Percentiles rank a stretch among this genome's conserved stretches.
Conservation (phyloP, 176 grass and related monocot genomes). For the Musa acuminata region DNA sequence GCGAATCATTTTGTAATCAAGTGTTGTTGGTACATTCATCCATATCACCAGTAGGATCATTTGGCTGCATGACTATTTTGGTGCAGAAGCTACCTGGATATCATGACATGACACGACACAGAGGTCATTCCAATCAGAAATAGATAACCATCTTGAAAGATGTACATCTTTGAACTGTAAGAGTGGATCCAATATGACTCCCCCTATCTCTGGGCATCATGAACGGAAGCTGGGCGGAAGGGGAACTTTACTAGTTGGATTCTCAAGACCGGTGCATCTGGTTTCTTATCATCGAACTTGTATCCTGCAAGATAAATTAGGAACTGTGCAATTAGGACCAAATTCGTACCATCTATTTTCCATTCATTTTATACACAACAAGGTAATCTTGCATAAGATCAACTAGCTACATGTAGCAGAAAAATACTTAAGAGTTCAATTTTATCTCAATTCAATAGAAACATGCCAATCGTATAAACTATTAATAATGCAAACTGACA, state of each 20-base stretch:
- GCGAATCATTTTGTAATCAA: background rate
- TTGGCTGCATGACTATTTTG: background rate
- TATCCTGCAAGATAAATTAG: slow-evolving; percentile 43
- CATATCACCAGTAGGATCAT: background rate
- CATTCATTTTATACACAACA: background rate
- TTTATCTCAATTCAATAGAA: too few relatives aligned
- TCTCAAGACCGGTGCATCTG: slow-evolving; percentile 24
- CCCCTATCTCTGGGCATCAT: slow-evolving; percentile 3
- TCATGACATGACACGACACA: background rate
- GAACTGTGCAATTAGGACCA: slow-evolving; percentile 7
- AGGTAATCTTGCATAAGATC: too few relatives aligned
- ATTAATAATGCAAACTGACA: too few relatives aligned
- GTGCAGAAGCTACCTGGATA: background rate
- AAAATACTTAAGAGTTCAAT: too few relatives aligned
- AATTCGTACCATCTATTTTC: background rate
- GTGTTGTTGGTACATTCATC: background rate
- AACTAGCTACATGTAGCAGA: too few relatives aligned
- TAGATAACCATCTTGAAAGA: background rate
- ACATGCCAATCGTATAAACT: too few relatives aligned
- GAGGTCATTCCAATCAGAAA: background rate
- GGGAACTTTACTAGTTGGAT: slow-evolving; percentile 75
- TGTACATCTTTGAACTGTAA: background rate
- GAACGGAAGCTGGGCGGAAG: slow-evolving; percentile 29
- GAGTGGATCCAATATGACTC: slow-evolving; percentile 1
- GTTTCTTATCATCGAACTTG: slow-evolving; percentile 58